Evolutionary conservation across 805 yeast genomes (phyloP).

Genomic region (Clavispora vitiphila): DNA sequence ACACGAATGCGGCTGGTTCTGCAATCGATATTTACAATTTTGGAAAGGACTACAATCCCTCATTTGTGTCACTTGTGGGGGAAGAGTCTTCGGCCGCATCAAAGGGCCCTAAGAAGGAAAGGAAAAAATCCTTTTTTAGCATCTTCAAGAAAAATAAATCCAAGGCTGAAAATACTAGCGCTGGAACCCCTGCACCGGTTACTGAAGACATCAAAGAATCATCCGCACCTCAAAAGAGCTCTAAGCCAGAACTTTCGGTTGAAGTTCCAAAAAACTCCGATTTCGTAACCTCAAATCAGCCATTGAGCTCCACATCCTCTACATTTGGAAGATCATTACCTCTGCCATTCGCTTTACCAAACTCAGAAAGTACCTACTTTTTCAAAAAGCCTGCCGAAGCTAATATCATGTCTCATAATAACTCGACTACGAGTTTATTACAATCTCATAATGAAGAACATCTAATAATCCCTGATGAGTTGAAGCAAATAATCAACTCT

Average conservation of each 20-base stretch:
- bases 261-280: conserved; percentile 11
- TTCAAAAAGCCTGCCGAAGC: conserved; percentile 25
- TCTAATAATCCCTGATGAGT: conserved; percentile 29
- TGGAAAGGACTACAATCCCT: conserved; percentile 36
- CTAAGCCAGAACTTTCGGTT: conserved; percentile 11
- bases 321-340: conserved; percentile 20
- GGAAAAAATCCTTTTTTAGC: conserved; percentile 29
- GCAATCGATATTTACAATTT: conserved; percentile 36
- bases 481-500: conserved; percentile 34
- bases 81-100: not conserved
- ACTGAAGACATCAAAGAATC: not conserved
- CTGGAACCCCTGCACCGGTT: not conserved
- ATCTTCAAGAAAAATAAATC: conserved; percentile 25
- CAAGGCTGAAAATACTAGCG: not conserved
- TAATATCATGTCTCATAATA: conserved; percentile 1
- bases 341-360: conserved; percentile 42
- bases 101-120: conserved; percentile 5
- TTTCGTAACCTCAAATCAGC: conserved; percentile 5
- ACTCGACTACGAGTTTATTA: conserved; percentile 2
- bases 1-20: conserved; percentile 26
- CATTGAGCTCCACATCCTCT: conserved; percentile 12
- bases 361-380: conserved; percentile 37
- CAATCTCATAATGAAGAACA: conserved; percentile 13
- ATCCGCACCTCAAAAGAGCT: not conserved
- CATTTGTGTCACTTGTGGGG: conserved; percentile 18